Evolutionary conservation across 2,329 filamentous ascomycete genomes (phyloP), one percentile per base, ranked within the genome.

Genomic region (Colletotrichum tabaci): DNA sequence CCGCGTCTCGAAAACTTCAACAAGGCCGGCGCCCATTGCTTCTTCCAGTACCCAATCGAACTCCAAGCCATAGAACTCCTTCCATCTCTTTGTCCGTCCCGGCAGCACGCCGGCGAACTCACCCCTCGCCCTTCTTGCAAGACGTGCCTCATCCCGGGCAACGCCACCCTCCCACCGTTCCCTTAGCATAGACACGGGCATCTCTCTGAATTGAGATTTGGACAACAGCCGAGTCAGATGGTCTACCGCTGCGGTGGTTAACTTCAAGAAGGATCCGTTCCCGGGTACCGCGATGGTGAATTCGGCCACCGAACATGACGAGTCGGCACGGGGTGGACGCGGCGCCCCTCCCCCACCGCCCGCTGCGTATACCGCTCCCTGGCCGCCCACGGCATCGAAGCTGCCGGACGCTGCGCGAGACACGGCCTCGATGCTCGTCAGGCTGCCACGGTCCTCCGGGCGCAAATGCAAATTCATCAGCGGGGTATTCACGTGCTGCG

Each of bases 1-100:
- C 16, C 91, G 86, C 15, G 93, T 95, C 77, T 94, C 89, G 79
- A 95, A 95, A 16, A 93, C 82, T 80, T 95, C 93, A 4, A 94
- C 87, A 18, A 92, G 77, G 1, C 93, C 93, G 38, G 90, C 85
- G 0, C 92, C 93, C 30, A 93, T 85, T 53, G 91, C 92, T 79
- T 94, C 92, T 50, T 88, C 90, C 52, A 95, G 78, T 18, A 93
- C 85, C 91, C 91, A 95, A 70, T 92, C 87, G 80, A 94, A 95
- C 53, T 87, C 82, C 72, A 94, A 80, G 0, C 93, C 93, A 76
- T 89, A 88, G 74, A 94, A 93, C 40, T 89, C 86, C 77, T 87
- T 91, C 93, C 93, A 95, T 77, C 90, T 92, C 77, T 86, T 88
- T 18, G 91, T 92, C 76, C 88, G 83, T 0, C 90, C 90, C 0